Percentiles rank a stretch among this genome's conserved stretches.
Evolutionary conservation across 441 rosid genomes (phyloP).

Genomic region (Pelargonium cotyledonis): DNA sequence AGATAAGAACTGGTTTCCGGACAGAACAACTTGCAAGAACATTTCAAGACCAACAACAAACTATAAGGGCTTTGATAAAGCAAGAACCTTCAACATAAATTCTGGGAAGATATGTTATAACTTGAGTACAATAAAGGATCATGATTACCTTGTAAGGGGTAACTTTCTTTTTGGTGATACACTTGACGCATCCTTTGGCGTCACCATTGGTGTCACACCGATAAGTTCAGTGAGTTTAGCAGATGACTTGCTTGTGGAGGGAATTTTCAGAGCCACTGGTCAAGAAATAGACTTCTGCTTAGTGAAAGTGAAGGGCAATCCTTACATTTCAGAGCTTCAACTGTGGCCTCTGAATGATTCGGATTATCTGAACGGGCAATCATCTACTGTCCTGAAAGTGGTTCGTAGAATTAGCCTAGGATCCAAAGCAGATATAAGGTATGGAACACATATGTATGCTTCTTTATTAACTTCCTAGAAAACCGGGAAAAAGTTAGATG

Average conservation of each 20-base stretch:
- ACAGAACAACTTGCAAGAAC: slow-evolving; percentile 25
- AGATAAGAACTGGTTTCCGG: slow-evolving; percentile 40
- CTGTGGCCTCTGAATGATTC: slow-evolving; percentile 38
- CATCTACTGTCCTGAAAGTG: slow-evolving; percentile 35
- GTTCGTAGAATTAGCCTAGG: slow-evolving; percentile 27
- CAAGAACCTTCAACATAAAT: slow-evolving; percentile 30
- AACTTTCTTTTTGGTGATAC: slow-evolving; percentile 29
- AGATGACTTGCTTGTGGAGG: slow-evolving; percentile 35
- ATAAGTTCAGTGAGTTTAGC: slow-evolving; percentile 31
- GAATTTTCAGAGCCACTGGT: slow-evolving; percentile 36
- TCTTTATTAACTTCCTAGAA: neutral
- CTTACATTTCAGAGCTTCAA: slow-evolving; percentile 49
- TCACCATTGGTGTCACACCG: slow-evolving; percentile 36
- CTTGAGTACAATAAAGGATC: slow-evolving; percentile 30
- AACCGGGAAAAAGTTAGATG: neutral
- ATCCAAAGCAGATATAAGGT: neutral
- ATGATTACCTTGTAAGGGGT: slow-evolving; percentile 45
- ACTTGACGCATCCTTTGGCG: slow-evolving; percentile 19
- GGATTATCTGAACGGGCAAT: slow-evolving; percentile 29
- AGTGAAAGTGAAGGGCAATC: slow-evolving; percentile 32
- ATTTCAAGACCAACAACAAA: slow-evolving; percentile 20
- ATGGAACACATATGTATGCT: neutral
- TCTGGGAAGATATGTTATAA: slow-evolving; percentile 51
- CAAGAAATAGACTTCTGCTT: slow-evolving; percentile 43
- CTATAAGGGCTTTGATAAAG: slow-evolving; percentile 20